Base-by-base conservation (phyloP, 257 asterid genomes). In the Schizonepeta tenuifolia region DNA sequence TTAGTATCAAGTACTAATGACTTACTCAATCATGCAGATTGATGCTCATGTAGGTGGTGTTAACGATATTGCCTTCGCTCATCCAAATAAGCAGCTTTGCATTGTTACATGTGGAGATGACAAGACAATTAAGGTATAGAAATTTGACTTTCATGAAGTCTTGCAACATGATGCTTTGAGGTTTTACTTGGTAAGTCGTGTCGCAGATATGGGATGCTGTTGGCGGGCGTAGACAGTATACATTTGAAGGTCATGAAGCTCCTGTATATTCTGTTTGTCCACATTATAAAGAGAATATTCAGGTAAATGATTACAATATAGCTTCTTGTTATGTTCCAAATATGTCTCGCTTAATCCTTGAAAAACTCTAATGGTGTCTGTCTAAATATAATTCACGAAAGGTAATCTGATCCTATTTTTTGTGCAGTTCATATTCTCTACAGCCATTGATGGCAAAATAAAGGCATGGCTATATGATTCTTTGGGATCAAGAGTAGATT, bases 231-330 rank as follows among this genome's bases (percentile, higher is more conserved):
- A 87, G 86, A 70, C 86, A 77, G 71, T 79, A 89, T 73, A 88
- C 81, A 15, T 94, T 94, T 72, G 97, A 94, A 83, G 99, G 97
- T 64, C 97, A 94, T 75, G 99, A 89, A 81, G 96, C 97, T 80
- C 99, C 97, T 67, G 99, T 94, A 35, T 91, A 89, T 86, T 94
- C 99, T 56, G 97, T 94, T 67, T 94, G 97, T 74, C 97, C 97
- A 75, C 97, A 94, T 54, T 77, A 74, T 61, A 80, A 84, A 82
- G 89, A 82, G 72, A 82, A 80, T 78, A 82, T 85, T 78, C 87
- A 85, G 83, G 89, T 82, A 62, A 11, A 44, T 62, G 49, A 61
- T 64, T 57, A 53, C 31, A 54, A 51, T 20, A 41, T 61, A 47
- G 14, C 46, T 74, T 59, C 56, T 54, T 72, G 38, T 17, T 21